phyloP scores from a whole-genome alignment of 129 eudicot genomes.

The Oenanthe sinensis region DNA sequence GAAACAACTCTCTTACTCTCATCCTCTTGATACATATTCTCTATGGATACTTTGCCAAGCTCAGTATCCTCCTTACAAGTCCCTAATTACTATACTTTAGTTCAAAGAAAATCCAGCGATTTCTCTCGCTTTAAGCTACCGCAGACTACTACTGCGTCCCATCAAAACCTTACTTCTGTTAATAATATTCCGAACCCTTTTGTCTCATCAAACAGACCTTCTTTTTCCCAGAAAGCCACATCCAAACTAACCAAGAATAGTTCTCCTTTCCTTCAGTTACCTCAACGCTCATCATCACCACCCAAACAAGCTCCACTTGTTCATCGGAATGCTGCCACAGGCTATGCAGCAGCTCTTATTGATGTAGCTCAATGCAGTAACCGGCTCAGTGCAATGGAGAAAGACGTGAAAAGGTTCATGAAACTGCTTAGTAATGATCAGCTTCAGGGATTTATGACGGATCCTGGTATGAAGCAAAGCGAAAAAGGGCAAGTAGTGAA shows the following conservation, averaged over 20 bases:
- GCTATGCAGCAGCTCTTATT: slow-evolving; percentile 72
- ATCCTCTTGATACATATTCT: neutral
- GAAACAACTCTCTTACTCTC: neutral
- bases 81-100: slow-evolving; percentile 10
- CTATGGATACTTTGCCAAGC: slow-evolving; percentile 65
- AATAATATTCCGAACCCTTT: neutral
- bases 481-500: slow-evolving; percentile 43
- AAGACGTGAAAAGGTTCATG: slow-evolving; percentile 43
- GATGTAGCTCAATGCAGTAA: slow-evolving; percentile 36
- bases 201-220: slow-evolving; percentile 26
- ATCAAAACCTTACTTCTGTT: neutral
- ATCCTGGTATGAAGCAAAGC: slow-evolving; percentile 28
- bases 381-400: slow-evolving; percentile 20
- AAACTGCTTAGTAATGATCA: slow-evolving; percentile 31
- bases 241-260: neutral
- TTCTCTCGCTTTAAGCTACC: slow-evolving; percentile 23
- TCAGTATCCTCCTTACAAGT: slow-evolving; percentile 41
- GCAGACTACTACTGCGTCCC: slow-evolving; percentile 12
- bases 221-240: neutral
- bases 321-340: slow-evolving; percentile 46
- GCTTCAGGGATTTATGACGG: slow-evolving; percentile 26
- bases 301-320: neutral
- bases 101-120: slow-evolving; percentile 17
- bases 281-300: neutral
- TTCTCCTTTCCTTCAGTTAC: slow-evolving; percentile 2